Evolutionary conservation across 1,139 yeast genomes (phyloP).

Genomic region (Candida glucosophila): DNA sequence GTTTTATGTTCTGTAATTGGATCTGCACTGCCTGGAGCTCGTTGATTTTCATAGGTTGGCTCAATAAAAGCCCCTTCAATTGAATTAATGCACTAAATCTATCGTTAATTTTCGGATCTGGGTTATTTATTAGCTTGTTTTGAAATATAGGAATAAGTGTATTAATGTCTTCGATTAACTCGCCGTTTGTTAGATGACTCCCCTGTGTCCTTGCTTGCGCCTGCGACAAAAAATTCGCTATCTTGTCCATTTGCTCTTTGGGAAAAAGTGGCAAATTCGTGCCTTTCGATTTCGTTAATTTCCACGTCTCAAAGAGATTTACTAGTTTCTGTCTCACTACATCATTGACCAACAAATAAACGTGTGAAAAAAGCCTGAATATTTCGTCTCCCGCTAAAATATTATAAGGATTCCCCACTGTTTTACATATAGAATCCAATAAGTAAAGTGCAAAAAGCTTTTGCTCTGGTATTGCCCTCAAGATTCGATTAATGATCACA

Average conservation of each 20-base stretch:
- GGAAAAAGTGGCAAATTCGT: slow-evolving; percentile 68
- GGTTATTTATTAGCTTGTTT: slow-evolving; percentile 17
- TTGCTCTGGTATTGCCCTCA: slow-evolving; percentile 57
- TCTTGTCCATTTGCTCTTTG: slow-evolving; percentile 56
- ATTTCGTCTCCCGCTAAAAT: slow-evolving; percentile 60
- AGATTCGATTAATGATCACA: slow-evolving; percentile 57
- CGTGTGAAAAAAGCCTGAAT: slow-evolving; percentile 61
- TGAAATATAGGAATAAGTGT: slow-evolving; percentile 31
- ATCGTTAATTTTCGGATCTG: slow-evolving; percentile 27
- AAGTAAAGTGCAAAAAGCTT: slow-evolving; percentile 78
- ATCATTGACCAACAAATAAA: slow-evolving; percentile 73
- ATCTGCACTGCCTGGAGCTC: slow-evolving; percentile 17
- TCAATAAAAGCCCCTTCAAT: slow-evolving; percentile 28
- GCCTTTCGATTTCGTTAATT: slow-evolving; percentile 42
- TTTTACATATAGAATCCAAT: slow-evolving; percentile 88
- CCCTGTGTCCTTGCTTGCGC: slow-evolving; percentile 14
- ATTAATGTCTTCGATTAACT: slow-evolving; percentile 37
- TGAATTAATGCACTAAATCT: slow-evolving; percentile 37
- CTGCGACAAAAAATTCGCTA: slow-evolving; percentile 61
- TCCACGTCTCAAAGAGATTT: slow-evolving; percentile 85
- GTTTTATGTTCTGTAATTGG: slow-evolving; percentile 26
- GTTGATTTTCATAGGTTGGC: slow-evolving; percentile 28
- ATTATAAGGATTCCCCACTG: slow-evolving; percentile 83
- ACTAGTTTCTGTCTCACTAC: slow-evolving; percentile 64
- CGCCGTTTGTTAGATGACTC: slow-evolving; percentile 14